Evolutionary conservation across 1,139 yeast genomes (phyloP).

Genomic region (Lodderomyces oxycetoniae): DNA sequence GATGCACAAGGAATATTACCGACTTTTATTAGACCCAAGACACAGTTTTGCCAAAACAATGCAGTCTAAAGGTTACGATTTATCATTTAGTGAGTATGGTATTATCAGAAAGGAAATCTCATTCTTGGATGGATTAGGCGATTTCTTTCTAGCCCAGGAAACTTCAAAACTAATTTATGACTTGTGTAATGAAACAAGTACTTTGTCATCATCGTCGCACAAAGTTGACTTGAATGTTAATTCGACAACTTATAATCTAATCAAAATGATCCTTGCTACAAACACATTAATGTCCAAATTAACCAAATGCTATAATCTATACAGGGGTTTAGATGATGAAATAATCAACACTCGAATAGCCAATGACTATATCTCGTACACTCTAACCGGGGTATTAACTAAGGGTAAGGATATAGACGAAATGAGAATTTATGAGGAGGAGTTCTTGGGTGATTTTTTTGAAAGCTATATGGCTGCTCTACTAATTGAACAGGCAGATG

Average conservation of each 20-base stretch:
- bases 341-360: slow-evolving; percentile 18
- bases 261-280: slow-evolving; percentile 36
- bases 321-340: slow-evolving; percentile 32
- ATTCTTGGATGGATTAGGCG: slow-evolving; percentile 45
- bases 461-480: slow-evolving; percentile 45
- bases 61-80: slow-evolving; percentile 15
- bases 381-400: slow-evolving; percentile 17
- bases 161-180: slow-evolving; percentile 34
- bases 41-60: slow-evolving; percentile 30
- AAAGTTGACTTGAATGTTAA: slow-evolving; percentile 7
- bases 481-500: slow-evolving; percentile 35
- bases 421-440: slow-evolving; percentile 35
- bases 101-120: slow-evolving; percentile 35
- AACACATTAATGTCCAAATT: slow-evolving; percentile 38
- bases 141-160: slow-evolving; percentile 38
- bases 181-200: slow-evolving; percentile 13
- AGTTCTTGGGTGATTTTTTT: slow-evolving; percentile 42
- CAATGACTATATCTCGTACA: slow-evolving; percentile 23
- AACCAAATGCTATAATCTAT: slow-evolving; percentile 35
- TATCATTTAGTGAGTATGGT: slow-evolving; percentile 18
- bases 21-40: slow-evolving; percentile 27
- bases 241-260: slow-evolving; percentile 26
- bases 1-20: slow-evolving; percentile 38
- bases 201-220: not conserved
- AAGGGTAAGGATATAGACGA: slow-evolving; percentile 18